These are phyloP conservation scores for Metschnikowia drakensbergensis DNA, from an alignment of 805 yeast species.

Conservation along the genomic window DNA sequence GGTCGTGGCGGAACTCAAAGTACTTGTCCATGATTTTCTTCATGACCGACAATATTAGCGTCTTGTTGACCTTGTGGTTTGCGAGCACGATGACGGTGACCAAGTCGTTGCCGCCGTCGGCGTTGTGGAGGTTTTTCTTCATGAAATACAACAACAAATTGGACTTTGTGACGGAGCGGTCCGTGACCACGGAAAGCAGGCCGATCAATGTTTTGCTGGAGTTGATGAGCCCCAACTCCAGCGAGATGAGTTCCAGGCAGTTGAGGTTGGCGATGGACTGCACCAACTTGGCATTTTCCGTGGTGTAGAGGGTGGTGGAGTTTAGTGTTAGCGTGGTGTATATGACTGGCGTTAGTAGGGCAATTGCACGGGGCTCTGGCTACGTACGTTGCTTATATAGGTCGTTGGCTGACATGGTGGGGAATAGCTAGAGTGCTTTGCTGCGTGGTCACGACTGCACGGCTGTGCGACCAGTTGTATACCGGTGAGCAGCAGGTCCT, in stretches of 20 bases:
- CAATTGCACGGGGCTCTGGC: no score
- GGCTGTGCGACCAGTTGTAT: neutral
- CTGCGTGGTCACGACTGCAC: constrained; percentile 2
- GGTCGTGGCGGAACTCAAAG: constrained; percentile 35
- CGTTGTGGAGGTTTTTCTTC: constrained; percentile 40
- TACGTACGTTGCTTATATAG: constrained; percentile 15
- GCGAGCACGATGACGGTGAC: constrained; percentile 50
- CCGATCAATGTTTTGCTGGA: constrained; percentile 42
- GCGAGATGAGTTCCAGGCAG: constrained; percentile 51
- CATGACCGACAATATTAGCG: constrained; percentile 44
- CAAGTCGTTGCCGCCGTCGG: constrained; percentile 45
- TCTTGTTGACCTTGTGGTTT: constrained; percentile 41
- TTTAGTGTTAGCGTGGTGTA: constrained; percentile 49
- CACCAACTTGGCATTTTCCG: constrained; percentile 46
- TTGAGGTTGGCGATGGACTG: constrained; percentile 43
- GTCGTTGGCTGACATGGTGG: constrained; percentile 9
- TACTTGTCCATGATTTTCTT: constrained; percentile 51
- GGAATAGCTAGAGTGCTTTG: constrained; percentile 3
- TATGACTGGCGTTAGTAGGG: constrained; percentile 31
- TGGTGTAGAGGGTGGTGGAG: constrained; percentile 57
- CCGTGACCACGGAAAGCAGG: constrained; percentile 30
- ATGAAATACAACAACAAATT: constrained; percentile 43
- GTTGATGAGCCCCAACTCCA: constrained; percentile 53
- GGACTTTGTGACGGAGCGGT: constrained; percentile 24
- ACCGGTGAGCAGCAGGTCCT: no score